These are phyloP conservation scores for Eutrema salsugineum DNA, from an alignment of 441 rosid species.

Conservation along the genomic window DNA sequence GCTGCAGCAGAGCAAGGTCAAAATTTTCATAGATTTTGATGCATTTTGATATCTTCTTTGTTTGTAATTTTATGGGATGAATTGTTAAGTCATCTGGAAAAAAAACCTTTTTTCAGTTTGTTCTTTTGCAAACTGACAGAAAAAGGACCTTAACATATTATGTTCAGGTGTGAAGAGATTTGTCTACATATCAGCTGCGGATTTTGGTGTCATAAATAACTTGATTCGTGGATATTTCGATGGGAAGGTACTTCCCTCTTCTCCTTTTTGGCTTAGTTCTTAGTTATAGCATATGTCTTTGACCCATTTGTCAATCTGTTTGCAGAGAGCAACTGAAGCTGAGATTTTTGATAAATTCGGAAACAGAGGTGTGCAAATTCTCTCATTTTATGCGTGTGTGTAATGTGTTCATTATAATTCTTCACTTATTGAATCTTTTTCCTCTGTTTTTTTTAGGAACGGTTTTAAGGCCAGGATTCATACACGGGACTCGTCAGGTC, in stretches of 20 bases:
- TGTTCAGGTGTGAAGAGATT: conserved; percentile 55
- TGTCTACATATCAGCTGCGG: conserved; percentile 60
- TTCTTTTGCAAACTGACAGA: neutral
- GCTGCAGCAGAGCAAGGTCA: conserved; percentile 60
- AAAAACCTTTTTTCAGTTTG: neutral
- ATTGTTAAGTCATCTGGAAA: neutral
- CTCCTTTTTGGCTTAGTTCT: neutral
- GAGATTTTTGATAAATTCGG: conserved; percentile 42
- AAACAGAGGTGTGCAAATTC: conserved; percentile 41
- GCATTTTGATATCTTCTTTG: neutral
- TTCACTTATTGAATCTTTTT: neutral
- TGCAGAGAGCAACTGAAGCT: conserved; percentile 64
- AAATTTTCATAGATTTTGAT: neutral
- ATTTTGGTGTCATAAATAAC: conserved; percentile 48
- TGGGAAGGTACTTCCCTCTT: conserved; percentile 45
- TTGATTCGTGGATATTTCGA: conserved; percentile 50
- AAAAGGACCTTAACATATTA: neutral
- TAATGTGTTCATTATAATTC: neutral
- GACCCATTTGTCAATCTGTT: neutral
- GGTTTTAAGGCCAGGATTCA: conserved; percentile 51
- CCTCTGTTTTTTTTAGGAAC: conserved; percentile 29
- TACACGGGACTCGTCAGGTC: conserved; percentile 45
- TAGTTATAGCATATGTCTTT: neutral
- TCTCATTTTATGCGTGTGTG: neutral
- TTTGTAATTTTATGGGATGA: neutral